Base-by-base conservation (phyloP, 169 alveolate species). In the Theileria annulata region DNA sequence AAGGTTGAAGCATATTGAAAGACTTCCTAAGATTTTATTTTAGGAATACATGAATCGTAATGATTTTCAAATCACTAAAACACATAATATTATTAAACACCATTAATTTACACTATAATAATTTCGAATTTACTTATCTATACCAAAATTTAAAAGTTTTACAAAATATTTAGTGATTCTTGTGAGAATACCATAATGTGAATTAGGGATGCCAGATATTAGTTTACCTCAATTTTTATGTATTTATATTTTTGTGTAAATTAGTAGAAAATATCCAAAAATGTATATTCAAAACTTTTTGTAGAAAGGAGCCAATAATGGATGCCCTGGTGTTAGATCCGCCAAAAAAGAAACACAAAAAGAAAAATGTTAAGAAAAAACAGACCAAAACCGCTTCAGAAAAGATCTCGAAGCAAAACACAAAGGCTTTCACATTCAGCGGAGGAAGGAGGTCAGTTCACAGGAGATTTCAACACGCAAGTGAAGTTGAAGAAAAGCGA, bases 391-490 rank as follows among this genome's bases (percentile, higher is more conserved):
- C 72, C 77, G 66, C 62, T 42, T 54, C 64, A 4, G 88, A 66
- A 21, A 63, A 64, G 77, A 77, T 83, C 23, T 86, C 83, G 59
- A 70, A 88, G 58, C 95, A 95, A 90, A 90, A 95, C 75, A 96
- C 96, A 67, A 93, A 94, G 87, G 98, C 98, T n/a, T 94, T 93
- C 77, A 94, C 96, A 71, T 95, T 95, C 85, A 90, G 96, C 27
- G 98, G 98, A n/a, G 98, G 98, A 19, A 88, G 94, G 23, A 77
- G 83, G 42, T 88, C 96, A 63, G 98, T 95, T 15, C 98, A 94
- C 64, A 79, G 95, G 35, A 78, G 96, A 15, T 96, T 93, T 48
- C 98, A 95, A 84, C 92, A 94, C 78, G 88, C 94, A 42, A 80
- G 93, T 35, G 97, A 95, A 49, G 85, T 88, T 71, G 92, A 89